These are phyloP conservation scores for Linanthus parryae DNA, from an alignment of 148 eudicot genomes.

Conservation along the genomic window DNA sequence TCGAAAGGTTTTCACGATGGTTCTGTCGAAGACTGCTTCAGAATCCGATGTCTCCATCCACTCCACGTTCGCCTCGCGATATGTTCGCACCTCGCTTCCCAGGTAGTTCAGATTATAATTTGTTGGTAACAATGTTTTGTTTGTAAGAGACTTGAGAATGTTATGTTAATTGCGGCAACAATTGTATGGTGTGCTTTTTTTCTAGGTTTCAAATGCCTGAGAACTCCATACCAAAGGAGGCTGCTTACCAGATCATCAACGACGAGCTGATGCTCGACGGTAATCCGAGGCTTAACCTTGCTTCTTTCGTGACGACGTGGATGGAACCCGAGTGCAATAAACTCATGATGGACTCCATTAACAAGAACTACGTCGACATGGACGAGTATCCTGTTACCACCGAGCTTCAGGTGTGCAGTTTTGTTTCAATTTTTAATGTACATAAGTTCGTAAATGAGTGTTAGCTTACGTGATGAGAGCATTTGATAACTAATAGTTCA, in stretches of 20 bases:
- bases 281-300: constrained; percentile 24
- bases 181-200: too few species aligned
- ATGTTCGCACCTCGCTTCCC: constrained; percentile 26
- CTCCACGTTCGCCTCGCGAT: constrained; percentile 27
- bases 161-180: neutral
- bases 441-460: too few species aligned
- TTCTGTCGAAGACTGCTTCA: constrained; percentile 13
- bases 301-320: constrained; percentile 27
- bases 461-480: too few species aligned
- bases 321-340: constrained; percentile 27
- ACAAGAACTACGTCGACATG: constrained; percentile 27
- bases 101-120: constrained; percentile 11
- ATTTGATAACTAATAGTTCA: too few species aligned
- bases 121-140: neutral
- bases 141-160: neutral
- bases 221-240: constrained; percentile 21
- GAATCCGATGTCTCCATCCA: constrained; percentile 9
- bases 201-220: constrained; percentile 17
- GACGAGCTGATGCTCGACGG: constrained; percentile 27
- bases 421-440: too few species aligned
- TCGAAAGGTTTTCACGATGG: too few species aligned
- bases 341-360: constrained; percentile 16
- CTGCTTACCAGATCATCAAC: constrained; percentile 25
- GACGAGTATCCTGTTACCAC: constrained; percentile 25
- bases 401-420: constrained; percentile 24